Base-by-base conservation (phyloP, 2,329 filamentous ascomycete species). In the Aspergillus clavatus region DNA sequence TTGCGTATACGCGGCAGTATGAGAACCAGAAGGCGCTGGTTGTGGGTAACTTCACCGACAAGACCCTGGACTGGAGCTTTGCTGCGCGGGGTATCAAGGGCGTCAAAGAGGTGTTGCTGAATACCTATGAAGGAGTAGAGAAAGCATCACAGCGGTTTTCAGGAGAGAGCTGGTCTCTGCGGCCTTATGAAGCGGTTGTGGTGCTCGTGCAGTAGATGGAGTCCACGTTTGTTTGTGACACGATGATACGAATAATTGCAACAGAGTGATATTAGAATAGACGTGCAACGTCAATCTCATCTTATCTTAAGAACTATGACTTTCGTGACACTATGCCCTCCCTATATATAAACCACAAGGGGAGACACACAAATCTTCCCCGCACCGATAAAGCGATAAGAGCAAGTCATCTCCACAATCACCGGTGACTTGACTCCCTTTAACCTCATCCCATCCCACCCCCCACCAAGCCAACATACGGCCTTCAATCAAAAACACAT, bases 1-100 rank as follows among this genome's bases (percentile, higher is more conserved):
- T 86, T 55, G 72, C 77, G 0, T 81, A 84, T 38, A 62, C 76
- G 2, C 78, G 72, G 7, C 58, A 59, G 38, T 68, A 60, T 33
- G 58, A 57, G 24, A 46, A 55, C 10, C 58, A 66, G 37, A 63
- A 65, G 49, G 59, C 58, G 5, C 28, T 68, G 48, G 61, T 68
- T n/a, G 26, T 67, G 37, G 66, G 62, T 21, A 67, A 68, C 41
- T 69, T 61, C 54, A 67, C 66, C 0, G 62, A 59, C 21, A 51
- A 55, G 12, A 51, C 47, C 12, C 10, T 67, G 16, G 52, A 61
- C 16, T 69, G 66, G 66, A 53, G 66, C 52, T 48, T 59, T 1
- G 48, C 48, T 1, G 54, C 51, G 16, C 62, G 66, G 29, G 59
- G 59, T 1, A 43, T 69, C 2, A 40, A 51, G 14, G 33, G 42